phyloP scores from a whole-genome alignment of 306 rosid species.

The Lablab purpureus region DNA sequence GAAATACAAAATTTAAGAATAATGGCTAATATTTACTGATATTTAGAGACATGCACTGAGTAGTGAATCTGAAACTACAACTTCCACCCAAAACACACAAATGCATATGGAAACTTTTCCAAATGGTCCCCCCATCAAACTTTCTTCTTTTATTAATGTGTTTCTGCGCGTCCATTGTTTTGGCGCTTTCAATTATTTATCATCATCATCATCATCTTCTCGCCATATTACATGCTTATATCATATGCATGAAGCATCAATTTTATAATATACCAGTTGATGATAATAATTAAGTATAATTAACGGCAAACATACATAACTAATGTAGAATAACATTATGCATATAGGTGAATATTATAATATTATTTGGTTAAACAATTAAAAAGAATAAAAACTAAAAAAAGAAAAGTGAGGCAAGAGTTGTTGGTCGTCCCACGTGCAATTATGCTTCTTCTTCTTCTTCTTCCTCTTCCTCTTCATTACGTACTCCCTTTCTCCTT shows the following conservation, averaged over 20 bases:
- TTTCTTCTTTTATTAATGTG: conserved; percentile 48
- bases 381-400: background rate
- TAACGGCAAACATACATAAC: no score
- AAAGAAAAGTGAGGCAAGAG: conserved; percentile 34
- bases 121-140: conserved; percentile 44
- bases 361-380: background rate
- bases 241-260: background rate
- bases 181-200: conserved; percentile 22
- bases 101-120: background rate
- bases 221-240: background rate
- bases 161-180: conserved; percentile 50
- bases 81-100: background rate
- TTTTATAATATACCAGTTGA: background rate
- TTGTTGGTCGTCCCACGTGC: conserved; percentile 70
- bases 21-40: background rate
- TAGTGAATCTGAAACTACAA: background rate
- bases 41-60: background rate
- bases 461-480: conserved; percentile 40
- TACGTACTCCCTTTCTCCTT: conserved; percentile 29
- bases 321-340: background rate
- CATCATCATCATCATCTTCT: background rate
- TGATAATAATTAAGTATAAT: no score
- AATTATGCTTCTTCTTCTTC: conserved; percentile 60
- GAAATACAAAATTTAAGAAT: background rate
- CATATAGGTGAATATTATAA: background rate